Evolutionary conservation across 83 land plant species (phyloP), one percentile per base, ranked within the genome.

Genomic region (Picea abies): DNA sequence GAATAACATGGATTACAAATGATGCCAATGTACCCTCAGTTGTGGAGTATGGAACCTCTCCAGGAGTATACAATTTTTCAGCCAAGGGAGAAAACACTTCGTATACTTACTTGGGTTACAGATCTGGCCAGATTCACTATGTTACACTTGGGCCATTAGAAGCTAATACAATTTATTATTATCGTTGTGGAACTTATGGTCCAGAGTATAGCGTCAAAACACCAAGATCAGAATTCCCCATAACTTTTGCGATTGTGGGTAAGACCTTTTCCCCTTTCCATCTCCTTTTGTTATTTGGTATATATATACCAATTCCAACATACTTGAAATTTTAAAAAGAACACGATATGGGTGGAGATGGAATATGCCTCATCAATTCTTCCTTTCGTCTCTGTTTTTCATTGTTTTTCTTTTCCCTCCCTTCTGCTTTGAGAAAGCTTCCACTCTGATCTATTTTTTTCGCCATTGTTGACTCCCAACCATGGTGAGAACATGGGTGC

Each of bases 191-290:
- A 84, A 81, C 82, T 4, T 44, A 19, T 41, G 77, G 77, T 73
- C 58, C 49, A 44, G 77, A 73, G 77, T 44, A 73, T 52, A 73
- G 39, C 22, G 1, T 73, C 26, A 73, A 73, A 44, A 73, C 99
- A 62, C 96, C 98, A 76, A 96, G 98, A 1, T 77, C 90, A 39
- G 77, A 93, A 22, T 92, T 91, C 39, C 98, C 98, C 9, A 79
- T 95, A 79, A 92, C 89, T 17, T 95, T 97, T 87, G 90, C 98
- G n/a, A 84, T 95, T 69, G 96, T 88, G 52, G 99, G 90, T 86
- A 60, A 64, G 85, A 72, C 29, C 6, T 78, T 35, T 29, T 29
- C 3, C 25, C 25, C 12, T 67, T 9, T 22, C 29, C 23, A 26
- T 23, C 0, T 68, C 19, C 9, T 68, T 29, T 29, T 23, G 71